Evolutionary conservation across 2,329 filamentous ascomycete species (phyloP).

Genomic region (Blastomyces percursus): DNA sequence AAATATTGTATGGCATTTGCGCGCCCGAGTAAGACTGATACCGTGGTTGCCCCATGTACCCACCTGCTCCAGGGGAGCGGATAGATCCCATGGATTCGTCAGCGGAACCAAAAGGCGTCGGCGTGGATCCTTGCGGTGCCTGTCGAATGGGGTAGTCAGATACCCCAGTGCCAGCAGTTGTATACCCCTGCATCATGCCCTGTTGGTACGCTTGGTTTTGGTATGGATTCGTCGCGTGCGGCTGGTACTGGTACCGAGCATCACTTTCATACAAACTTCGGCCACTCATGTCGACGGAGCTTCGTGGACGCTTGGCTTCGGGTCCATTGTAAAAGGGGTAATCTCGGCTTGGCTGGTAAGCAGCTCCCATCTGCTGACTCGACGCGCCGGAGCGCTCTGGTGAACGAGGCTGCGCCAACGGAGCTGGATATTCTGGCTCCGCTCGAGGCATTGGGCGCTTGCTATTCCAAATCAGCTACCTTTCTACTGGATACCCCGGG

Average conservation of each 20-base stretch:
- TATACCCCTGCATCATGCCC: conserved; percentile 26
- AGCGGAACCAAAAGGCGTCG: background rate
- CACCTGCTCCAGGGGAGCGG: conserved; percentile 16
- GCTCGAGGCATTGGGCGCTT: conserved; percentile 30
- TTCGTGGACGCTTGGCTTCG: conserved; percentile 31
- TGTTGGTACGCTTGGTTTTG: conserved; percentile 26
- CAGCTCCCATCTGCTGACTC: conserved; percentile 12
- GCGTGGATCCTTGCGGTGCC: background rate
- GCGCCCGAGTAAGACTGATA: conserved; percentile 12
- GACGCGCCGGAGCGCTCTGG: conserved; percentile 21
- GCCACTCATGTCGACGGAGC: conserved; percentile 29
- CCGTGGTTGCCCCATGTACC: conserved; percentile 20
- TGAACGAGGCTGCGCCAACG: conserved; percentile 25
- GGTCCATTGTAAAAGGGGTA: conserved; percentile 25
- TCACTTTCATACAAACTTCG: conserved; percentile 29
- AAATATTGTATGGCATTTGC: conserved; percentile 4
- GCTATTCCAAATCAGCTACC: conserved; percentile 20
- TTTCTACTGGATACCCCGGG: background rate
- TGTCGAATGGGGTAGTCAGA: conserved; percentile 3
- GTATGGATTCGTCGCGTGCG: conserved; percentile 24
- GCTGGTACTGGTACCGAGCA: conserved; percentile 28
- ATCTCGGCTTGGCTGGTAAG: conserved; percentile 23
- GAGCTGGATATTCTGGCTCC: conserved; percentile 27
- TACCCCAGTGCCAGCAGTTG: conserved; percentile 19
- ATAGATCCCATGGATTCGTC: conserved; percentile 28